Conservation (phyloP, 2,329 filamentous ascomycete species). For the Beauveria asiatica region DNA sequence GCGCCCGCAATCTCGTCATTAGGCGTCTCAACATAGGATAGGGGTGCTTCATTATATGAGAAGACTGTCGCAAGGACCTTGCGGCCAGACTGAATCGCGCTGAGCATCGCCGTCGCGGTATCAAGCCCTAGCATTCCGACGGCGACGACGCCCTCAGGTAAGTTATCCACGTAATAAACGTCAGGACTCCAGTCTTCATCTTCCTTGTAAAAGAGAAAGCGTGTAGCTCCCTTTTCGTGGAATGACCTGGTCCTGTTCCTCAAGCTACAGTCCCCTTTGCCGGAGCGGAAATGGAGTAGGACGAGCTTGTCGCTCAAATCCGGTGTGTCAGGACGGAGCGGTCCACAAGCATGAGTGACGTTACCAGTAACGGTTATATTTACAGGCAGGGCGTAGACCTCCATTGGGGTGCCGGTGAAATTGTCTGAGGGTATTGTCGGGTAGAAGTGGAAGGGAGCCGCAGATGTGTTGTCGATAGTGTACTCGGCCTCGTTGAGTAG, state of each 20-base stretch:
- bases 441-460: conserved; percentile 25
- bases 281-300: conserved; percentile 22
- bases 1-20: conserved; percentile 22
- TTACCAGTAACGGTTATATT: conserved; percentile 1
- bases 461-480: conserved; percentile 21
- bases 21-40: conserved; percentile 2
- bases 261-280: background rate
- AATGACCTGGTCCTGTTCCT: background rate
- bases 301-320: background rate
- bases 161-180: conserved; percentile 3
- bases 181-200: background rate
- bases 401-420: background rate
- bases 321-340: background rate
- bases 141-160: conserved; percentile 12
- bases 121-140: conserved; percentile 27
- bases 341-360: background rate
- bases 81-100: conserved; percentile 18
- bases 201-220: background rate
- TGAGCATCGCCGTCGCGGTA: conserved; percentile 25
- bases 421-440: background rate
- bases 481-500: conserved; percentile 29
- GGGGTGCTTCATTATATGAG: background rate
- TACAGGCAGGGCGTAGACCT: conserved; percentile 26
- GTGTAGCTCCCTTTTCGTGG: background rate
- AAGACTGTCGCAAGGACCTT: conserved; percentile 12